phyloP scores from a whole-genome alignment of 257 asterid species.

The Solanum megistacrolobum region DNA sequence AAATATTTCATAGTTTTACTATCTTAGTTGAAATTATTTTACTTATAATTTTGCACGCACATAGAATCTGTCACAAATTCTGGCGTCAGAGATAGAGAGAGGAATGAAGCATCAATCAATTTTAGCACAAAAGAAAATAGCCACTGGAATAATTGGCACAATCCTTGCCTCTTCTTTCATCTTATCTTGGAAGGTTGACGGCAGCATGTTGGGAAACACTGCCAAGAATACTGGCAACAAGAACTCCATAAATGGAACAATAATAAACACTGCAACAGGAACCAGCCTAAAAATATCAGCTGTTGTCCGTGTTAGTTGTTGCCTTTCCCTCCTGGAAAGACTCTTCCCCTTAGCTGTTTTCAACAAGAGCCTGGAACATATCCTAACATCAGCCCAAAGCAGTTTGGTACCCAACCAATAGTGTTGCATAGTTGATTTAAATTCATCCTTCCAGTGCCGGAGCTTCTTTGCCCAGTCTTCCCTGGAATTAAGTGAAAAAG shows the following conservation, averaged over 20 bases:
- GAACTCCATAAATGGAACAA: slow-evolving; percentile 90
- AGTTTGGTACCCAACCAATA: slow-evolving; percentile 89
- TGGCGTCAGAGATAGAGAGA: background rate
- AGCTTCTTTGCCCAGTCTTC: slow-evolving; percentile 81
- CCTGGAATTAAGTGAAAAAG: slow-evolving; percentile 25
- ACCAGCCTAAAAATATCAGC: slow-evolving; percentile 96
- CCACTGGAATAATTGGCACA: background rate
- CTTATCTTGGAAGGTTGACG: slow-evolving; percentile 93
- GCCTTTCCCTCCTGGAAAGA: slow-evolving; percentile 89
- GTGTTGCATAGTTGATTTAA: slow-evolving; percentile 74
- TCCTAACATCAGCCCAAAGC: slow-evolving; percentile 91
- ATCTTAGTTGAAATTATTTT: background rate
- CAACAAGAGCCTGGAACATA: slow-evolving; percentile 65
- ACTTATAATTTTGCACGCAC: background rate
- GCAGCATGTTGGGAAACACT: slow-evolving; percentile 86
- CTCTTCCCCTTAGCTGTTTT: slow-evolving; percentile 76
- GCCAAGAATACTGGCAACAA: slow-evolving; percentile 75
- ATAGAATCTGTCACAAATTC: background rate
- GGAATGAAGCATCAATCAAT: background rate
- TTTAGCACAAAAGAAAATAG: background rate
- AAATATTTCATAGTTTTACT: background rate
- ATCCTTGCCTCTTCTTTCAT: slow-evolving; percentile 77
- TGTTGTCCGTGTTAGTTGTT: slow-evolving; percentile 84
- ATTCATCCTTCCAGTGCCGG: slow-evolving; percentile 76
- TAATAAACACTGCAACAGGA: slow-evolving; percentile 74